Conservation (phyloP, 2,329 filamentous ascomycete species). For the Stachybotrys chlorohalonatus region DNA sequence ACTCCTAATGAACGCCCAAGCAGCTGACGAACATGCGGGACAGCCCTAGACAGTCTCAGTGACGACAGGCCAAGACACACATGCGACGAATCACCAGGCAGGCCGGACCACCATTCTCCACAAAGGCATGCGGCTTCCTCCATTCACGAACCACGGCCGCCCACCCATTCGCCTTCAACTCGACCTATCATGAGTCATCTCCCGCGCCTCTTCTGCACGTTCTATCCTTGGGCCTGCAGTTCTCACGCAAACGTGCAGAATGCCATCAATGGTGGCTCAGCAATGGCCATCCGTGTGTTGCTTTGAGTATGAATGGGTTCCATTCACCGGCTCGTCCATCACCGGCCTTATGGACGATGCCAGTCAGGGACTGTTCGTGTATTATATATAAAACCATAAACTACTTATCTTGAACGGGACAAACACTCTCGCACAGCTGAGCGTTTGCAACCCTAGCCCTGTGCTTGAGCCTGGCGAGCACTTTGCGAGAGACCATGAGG, state of each 20-base stretch:
- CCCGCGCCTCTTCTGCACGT: neutral
- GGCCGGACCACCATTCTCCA: neutral
- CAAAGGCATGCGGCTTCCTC: neutral
- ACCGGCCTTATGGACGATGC: too few relatives aligned
- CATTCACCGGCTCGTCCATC: too few relatives aligned
- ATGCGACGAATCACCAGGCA: neutral
- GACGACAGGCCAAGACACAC: neutral
- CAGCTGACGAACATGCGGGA: constrained; percentile 1
- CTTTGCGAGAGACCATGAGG: neutral
- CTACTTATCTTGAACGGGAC: too few relatives aligned
- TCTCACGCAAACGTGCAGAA: too few relatives aligned
- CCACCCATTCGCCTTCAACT: neutral
- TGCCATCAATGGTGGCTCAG: too few relatives aligned
- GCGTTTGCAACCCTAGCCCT: too few relatives aligned
- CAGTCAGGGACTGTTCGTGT: too few relatives aligned
- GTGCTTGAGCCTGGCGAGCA: too few relatives aligned
- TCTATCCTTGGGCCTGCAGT: neutral
- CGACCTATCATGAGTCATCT: neutral
- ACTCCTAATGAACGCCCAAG: constrained; percentile 5
- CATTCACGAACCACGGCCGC: neutral
- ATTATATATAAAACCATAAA: too few relatives aligned
- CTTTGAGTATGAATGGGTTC: too few relatives aligned
- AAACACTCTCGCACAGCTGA: too few relatives aligned
- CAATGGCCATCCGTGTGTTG: too few relatives aligned
- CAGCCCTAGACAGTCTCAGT: neutral